Conservation (phyloP, 2,329 filamentous ascomycete species). For the Penicillium sp. region DNA sequence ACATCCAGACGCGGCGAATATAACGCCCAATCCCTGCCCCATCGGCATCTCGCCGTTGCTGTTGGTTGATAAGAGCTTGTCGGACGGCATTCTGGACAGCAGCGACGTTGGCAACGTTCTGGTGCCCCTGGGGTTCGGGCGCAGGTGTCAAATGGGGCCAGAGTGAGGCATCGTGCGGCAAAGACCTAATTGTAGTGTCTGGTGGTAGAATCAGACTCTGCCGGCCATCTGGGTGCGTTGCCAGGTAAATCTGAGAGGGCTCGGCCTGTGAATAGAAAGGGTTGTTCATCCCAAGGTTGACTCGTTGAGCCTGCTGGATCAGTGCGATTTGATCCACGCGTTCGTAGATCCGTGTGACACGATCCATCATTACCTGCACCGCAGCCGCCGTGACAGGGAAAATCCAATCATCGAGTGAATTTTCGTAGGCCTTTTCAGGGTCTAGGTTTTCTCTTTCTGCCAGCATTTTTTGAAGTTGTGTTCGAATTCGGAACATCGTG, state of each 20-base stretch:
- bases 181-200: background rate
- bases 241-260: background rate
- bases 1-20: constrained; percentile 58
- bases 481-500: background rate
- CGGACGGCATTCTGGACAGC: constrained; percentile 38
- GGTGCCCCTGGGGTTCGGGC: constrained; percentile 16
- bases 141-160: background rate
- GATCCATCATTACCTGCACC: background rate
- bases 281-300: background rate
- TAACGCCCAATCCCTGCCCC: constrained; percentile 45
- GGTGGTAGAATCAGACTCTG: constrained; percentile 11
- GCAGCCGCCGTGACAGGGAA: background rate
- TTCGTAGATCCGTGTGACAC: background rate
- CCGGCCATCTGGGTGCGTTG: constrained; percentile 8
- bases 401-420: background rate
- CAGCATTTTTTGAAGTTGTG: background rate
- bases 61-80: constrained; percentile 37
- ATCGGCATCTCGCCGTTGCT: constrained; percentile 20
- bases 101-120: constrained; percentile 8
- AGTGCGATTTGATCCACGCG: background rate
- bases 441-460: background rate
- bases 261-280: background rate
- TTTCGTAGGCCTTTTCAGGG: background rate
- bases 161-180: background rate
- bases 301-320: background rate